phyloP scores from a whole-genome alignment of 164 flowering plant genomes.

The Akebia trifoliata region DNA sequence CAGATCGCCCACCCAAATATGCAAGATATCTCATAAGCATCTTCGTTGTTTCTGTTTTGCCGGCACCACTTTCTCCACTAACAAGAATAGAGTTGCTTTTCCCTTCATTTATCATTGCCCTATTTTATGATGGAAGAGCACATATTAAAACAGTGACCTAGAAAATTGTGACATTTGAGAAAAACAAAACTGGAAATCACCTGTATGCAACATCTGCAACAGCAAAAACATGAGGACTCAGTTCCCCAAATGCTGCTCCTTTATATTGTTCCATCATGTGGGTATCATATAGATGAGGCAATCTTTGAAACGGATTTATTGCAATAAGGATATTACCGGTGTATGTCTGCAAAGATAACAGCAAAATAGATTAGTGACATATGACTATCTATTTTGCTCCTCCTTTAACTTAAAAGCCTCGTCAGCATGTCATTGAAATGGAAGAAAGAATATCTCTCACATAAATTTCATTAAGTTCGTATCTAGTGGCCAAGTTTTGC shows the following conservation, averaged over 20 bases:
- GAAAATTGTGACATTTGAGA: neutral
- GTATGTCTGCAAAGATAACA: conserved; percentile 59
- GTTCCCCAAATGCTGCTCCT: conserved; percentile 92
- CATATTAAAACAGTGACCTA: conserved; percentile 3
- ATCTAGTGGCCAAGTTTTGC: conserved; percentile 83
- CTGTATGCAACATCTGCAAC: conserved; percentile 96
- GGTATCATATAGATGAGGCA: conserved; percentile 95
- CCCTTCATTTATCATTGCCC: conserved; percentile 98
- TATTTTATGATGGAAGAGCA: conserved; percentile 22
- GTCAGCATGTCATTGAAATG: neutral
- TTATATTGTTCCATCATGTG: conserved; percentile 99
- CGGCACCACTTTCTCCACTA: conserved; percentile 99
- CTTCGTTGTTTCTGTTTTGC: conserved; percentile 98
- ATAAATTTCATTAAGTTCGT: conserved; percentile 97
- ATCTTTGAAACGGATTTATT: conserved; percentile 93
- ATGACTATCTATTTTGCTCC: neutral
- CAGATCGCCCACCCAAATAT: conserved; percentile 85
- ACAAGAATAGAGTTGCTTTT: conserved; percentile 97
- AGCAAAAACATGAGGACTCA: conserved; percentile 99
- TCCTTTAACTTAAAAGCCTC: neutral
- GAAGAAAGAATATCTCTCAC: conserved; percentile 36
- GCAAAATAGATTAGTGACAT: neutral
- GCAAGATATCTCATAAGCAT: conserved; percentile 99
- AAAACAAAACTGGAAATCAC: conserved; percentile 29
- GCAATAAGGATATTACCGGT: conserved; percentile 98